Base-by-base conservation (phyloP, 2,329 filamentous ascomycete species). In the Penicillium decumbens region DNA sequence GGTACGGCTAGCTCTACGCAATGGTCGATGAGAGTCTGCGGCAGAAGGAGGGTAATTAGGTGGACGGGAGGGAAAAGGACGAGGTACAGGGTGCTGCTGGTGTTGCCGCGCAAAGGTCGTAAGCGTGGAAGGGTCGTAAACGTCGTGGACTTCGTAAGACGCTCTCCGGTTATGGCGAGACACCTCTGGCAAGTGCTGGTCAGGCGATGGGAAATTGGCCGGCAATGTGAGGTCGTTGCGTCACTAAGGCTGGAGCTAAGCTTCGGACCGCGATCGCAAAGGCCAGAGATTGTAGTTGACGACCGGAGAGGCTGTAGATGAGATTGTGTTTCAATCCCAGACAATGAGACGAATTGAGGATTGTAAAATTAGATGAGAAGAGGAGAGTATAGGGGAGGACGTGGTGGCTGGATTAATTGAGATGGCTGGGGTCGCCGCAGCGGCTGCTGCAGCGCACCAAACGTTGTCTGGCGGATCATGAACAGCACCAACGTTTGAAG, bases 81-180 rank as follows among this genome's bases (percentile, higher is more conserved):
- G 55, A 48, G 55, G 59, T 59, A 62, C 61, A 61, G 65, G 54
- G 63, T 73, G 75, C 71, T 73, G 74, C 67, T 76, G 73, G 69
- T 70, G 75, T 67, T 74, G 75, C 65, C 54, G 66, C 57, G 63
- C 56, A 62, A 65, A 62, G 60, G 70, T 68, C 68, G 72, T 72
- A 68, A 72, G 64, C 60, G 72, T 69, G 63, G 63, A 56, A 50
- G 65, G 71, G 66, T 78, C 75, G 78, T 80, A 64, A 75, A 72
- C 57, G 58, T 79, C 77, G 78, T 80, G 65, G 68, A 70, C 67
- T 69, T 80, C 77, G 77, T 80, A 68, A 79, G 72, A 68, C 46
- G 65, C 63, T 67, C 62, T 59, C 55, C 56, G 63, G 58, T 58
- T 60, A 63, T 62, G 63, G 62, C 61, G 67, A 71, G 75, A 75